Conservation (phyloP, 495 filamentous ascomycete genomes). For the Xylona heveae region DNA sequence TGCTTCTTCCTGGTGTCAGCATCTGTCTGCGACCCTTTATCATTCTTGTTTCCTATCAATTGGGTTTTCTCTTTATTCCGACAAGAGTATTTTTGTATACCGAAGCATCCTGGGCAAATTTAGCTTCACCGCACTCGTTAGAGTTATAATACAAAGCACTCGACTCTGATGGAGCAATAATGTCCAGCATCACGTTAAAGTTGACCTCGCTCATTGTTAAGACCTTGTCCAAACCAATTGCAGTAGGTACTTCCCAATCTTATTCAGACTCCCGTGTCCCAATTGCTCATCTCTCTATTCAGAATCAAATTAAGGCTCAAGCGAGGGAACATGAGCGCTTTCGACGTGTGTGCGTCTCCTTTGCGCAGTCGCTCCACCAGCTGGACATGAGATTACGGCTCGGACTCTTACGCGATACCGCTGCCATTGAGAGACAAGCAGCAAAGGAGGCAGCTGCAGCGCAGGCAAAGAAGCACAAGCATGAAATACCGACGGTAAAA, state of each 20-base stretch:
- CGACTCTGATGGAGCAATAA: constrained; percentile 9
- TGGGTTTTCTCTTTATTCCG: no score
- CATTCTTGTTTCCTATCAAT: no score
- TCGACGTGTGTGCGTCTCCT: constrained; percentile 43
- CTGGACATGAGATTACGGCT: constrained; percentile 86
- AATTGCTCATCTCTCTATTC: constrained; percentile 3
- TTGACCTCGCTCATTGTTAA: constrained; percentile 44
- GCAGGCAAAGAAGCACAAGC: constrained; percentile 32
- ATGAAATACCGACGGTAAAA: constrained; percentile 57
- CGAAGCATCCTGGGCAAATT: no score
- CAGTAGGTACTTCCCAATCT: constrained; percentile 20
- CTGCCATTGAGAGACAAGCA: constrained; percentile 28
- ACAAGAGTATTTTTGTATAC: no score
- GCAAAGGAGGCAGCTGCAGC: constrained; percentile 13
- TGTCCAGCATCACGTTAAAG: constrained; percentile 46
- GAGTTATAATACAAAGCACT: no score
- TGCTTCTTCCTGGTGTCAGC: no score
- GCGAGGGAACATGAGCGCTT: constrained; percentile 88
- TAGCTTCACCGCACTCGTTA: no score
- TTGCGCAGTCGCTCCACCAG: constrained; percentile 77
- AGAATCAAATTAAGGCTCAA: constrained; percentile 90
- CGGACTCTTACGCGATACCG: constrained; percentile 60
- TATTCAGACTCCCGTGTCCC: constrained; percentile 1
- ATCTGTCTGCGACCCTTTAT: no score
- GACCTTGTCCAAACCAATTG: constrained; percentile 53